Evolutionary conservation across 306 rosid genomes (phyloP).

Genomic region (Canavalia ensiformis): DNA sequence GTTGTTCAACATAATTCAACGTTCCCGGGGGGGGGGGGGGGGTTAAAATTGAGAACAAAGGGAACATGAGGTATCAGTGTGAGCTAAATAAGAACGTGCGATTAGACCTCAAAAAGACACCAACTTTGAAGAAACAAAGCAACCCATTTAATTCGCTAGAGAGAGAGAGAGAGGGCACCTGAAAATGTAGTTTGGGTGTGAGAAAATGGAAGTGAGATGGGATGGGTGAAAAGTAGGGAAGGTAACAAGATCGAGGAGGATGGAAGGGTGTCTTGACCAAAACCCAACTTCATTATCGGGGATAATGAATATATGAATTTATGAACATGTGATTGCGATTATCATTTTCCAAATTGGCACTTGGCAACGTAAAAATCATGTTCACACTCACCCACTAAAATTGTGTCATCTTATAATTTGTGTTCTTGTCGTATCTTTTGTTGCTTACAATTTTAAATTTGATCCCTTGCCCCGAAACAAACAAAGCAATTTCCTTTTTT

Average conservation of each 20-base stretch:
- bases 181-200: constrained; percentile 23
- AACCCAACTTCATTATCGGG: constrained; percentile 54
- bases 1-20: not conserved
- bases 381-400: not conserved
- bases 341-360: not conserved
- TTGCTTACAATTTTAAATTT: not conserved
- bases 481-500: not conserved
- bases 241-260: constrained; percentile 25
- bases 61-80: not conserved
- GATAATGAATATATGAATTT: not conserved
- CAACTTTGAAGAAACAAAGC: constrained; percentile 16
- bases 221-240: constrained; percentile 34
- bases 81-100: not conserved
- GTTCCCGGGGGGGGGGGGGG: not conserved
- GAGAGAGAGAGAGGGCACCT: constrained; percentile 47
- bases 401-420: constrained; percentile 15
- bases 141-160: not conserved
- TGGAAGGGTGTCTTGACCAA: constrained; percentile 35
- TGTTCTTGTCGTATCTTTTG: constrained; percentile 9
- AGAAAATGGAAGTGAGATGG: constrained; percentile 24
- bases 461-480: not conserved
- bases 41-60: not conserved
- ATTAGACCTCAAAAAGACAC: not conserved
- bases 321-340: not conserved
- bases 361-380: constrained; percentile 1